These are phyloP conservation scores for Nigrospora osmanthi DNA, from an alignment of 2,329 filamentous ascomycete species.

Conservation along the genomic window DNA sequence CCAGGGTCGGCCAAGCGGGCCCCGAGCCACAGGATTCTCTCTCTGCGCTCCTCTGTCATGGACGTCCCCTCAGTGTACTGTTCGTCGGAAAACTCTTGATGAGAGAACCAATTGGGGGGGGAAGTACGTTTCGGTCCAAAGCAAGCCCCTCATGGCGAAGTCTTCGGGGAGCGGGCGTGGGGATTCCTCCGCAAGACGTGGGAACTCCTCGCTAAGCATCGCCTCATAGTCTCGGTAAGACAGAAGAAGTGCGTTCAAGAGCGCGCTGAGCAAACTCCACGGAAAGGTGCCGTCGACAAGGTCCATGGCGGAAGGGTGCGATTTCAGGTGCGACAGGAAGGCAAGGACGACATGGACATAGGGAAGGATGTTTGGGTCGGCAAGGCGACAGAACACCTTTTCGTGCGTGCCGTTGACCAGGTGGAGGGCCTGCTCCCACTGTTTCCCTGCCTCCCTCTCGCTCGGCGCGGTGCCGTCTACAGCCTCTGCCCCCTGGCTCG, in stretches of 20 bases:
- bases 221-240: slow-evolving; percentile 18
- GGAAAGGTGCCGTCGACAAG: slow-evolving; percentile 37
- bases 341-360: slow-evolving; percentile 56
- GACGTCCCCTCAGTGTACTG: slow-evolving; percentile 54
- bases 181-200: slow-evolving; percentile 32
- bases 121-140: slow-evolving; percentile 51
- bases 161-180: slow-evolving; percentile 60
- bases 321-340: slow-evolving; percentile 43
- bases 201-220: slow-evolving; percentile 17
- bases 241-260: slow-evolving; percentile 28
- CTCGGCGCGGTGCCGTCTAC: slow-evolving; percentile 11
- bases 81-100: slow-evolving; percentile 59
- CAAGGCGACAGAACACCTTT: slow-evolving; percentile 40
- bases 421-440: slow-evolving; percentile 12
- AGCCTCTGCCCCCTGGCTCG: no score
- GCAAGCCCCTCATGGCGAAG: slow-evolving; percentile 54
- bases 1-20: slow-evolving; percentile 32
- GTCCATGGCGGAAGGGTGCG: slow-evolving; percentile 30
- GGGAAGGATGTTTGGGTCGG: slow-evolving; percentile 51
- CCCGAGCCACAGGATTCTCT: slow-evolving; percentile 52
- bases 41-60: slow-evolving; percentile 45
- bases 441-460: slow-evolving; percentile 1
- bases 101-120: slow-evolving; percentile 52
- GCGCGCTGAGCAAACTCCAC: slow-evolving; percentile 39
- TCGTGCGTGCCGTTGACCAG: slow-evolving; percentile 16